Evolutionary conservation across 805 yeast genomes (phyloP), one percentile per base, ranked within the genome.

Genomic region (Suhomyces pyralidae): DNA sequence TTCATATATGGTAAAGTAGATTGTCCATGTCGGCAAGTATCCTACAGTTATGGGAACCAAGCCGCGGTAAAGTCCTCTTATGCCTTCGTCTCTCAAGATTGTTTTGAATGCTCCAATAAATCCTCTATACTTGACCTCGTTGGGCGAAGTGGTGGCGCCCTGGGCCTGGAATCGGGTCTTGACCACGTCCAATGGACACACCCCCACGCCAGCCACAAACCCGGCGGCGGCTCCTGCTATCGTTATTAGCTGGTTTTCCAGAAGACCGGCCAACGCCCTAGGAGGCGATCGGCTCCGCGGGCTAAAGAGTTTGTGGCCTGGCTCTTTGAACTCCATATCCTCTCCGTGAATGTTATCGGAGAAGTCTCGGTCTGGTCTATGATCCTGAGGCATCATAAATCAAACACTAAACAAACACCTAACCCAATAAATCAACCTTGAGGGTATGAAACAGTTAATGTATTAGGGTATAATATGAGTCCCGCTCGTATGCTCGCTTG

Each of bases 1-100:
- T 64, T 93, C 98, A 68, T 94, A 94, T 30, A 91, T 88, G 7
- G 93, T 81, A 70, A 94, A 94, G 67, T 94, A 94, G 46, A 94
- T 88, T 78, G 91, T 91, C 99, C 99, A 94, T 0, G 97, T 90
- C 14, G 99, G 99, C 61, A 94, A 84, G 69, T 94, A 94, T 0
- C 99, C 99, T 48, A 93, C 70, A 1, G 93, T 81, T 40, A 93
- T 90, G n/a, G 99, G 98, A 1, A 86, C 86, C 22, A 94, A 71
- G 4, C 99, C 99, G 55, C 96, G 76, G 66, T 94, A 94, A 12
- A 94, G 75, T 0, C 98, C 98, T 40, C 81, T 69, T 1, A 83
- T 61, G 8, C 97, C 97, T 70, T 92, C 97, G 51, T 91, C 93
- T 38, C 69, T 67, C 53, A 82, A 70, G 17, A 93, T 92, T 1